Percentiles rank a stretch among this genome's conserved stretches.
These are phyloP conservation scores for Barbatosphaeria neglecta DNA, from an alignment of 495 filamentous ascomycete genomes.

Conservation along the genomic window DNA sequence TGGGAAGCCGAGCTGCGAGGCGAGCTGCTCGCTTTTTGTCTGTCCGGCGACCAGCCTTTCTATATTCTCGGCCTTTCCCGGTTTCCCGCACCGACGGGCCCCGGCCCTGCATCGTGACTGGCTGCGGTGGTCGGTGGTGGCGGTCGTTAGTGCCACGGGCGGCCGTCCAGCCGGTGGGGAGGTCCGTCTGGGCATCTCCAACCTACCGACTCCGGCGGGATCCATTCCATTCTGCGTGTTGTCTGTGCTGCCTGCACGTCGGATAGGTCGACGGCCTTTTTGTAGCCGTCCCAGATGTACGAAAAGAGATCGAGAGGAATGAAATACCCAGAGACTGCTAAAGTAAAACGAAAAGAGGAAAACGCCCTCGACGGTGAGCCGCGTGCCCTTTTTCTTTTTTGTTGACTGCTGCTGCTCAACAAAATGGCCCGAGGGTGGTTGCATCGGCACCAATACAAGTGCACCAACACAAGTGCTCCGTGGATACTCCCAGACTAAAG, in stretches of 20 bases:
- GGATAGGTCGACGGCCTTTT: no score
- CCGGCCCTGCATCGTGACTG: no score
- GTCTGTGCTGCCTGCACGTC: not conserved
- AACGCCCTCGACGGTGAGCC: not conserved
- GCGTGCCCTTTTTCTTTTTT: not conserved
- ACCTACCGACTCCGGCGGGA: not conserved
- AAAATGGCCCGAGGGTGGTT: no score
- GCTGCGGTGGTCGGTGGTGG: not conserved
- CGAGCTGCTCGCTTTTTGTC: not conserved
- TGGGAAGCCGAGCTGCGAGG: no score
- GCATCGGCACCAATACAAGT: no score
- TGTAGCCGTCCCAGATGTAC: no score
- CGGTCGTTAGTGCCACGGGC: not conserved
- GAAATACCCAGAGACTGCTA: no score
- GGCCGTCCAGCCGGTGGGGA: not conserved
- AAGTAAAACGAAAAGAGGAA: not conserved
- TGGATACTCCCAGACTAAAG: no score
- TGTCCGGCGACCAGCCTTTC: not conserved
- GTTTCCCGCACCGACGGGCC: no score
- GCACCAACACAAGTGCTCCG: no score
- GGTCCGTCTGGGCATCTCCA: not conserved
- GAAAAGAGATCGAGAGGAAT: no score
- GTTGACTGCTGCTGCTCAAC: no score
- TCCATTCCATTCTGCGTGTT: not conserved
- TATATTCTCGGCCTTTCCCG: not conserved